Evolutionary conservation across 2,329 filamentous ascomycete genomes (phyloP).

Genomic region (Alternaria ethzedia): DNA sequence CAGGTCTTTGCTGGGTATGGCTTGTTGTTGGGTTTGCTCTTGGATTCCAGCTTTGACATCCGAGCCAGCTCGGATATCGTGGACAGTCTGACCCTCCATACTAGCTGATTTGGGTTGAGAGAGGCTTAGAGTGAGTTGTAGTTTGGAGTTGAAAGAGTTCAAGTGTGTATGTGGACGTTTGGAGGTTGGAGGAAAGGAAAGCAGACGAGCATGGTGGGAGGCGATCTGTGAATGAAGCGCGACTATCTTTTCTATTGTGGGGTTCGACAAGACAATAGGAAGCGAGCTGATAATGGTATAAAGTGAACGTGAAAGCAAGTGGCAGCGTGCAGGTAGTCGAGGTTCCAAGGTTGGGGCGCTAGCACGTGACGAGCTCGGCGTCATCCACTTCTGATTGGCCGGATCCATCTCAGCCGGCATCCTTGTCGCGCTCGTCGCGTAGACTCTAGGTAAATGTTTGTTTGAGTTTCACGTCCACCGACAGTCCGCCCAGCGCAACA

Average conservation of each 20-base stretch:
- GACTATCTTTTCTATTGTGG: constrained; percentile 8
- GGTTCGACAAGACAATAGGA: constrained; percentile 4
- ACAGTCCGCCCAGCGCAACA: constrained; percentile 12
- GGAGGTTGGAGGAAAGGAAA: constrained; percentile 16
- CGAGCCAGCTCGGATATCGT: neutral
- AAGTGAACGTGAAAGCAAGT: constrained; percentile 9
- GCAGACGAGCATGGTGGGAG: constrained; percentile 23
- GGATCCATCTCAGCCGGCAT: constrained; percentile 16
- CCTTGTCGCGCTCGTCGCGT: constrained; percentile 34
- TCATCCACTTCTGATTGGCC: constrained; percentile 26
- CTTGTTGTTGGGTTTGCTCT: constrained; percentile 4
- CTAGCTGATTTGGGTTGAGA: neutral
- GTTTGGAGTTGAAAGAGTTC: constrained; percentile 2
- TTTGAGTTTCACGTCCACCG: constrained; percentile 25
- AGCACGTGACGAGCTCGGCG: constrained; percentile 22
- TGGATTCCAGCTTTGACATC: neutral
- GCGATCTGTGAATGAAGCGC: constrained; percentile 2
- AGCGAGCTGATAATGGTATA: neutral
- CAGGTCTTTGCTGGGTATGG: neutral
- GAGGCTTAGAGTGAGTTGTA: neutral
- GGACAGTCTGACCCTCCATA: neutral
- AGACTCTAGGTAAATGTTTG: constrained; percentile 30
- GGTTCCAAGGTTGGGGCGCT: neutral
- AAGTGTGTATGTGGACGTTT: constrained; percentile 21
- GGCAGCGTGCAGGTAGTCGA: neutral